Conservation (phyloP, 2,329 filamentous ascomycete species). For the Drechslerella stenobrocha region DNA sequence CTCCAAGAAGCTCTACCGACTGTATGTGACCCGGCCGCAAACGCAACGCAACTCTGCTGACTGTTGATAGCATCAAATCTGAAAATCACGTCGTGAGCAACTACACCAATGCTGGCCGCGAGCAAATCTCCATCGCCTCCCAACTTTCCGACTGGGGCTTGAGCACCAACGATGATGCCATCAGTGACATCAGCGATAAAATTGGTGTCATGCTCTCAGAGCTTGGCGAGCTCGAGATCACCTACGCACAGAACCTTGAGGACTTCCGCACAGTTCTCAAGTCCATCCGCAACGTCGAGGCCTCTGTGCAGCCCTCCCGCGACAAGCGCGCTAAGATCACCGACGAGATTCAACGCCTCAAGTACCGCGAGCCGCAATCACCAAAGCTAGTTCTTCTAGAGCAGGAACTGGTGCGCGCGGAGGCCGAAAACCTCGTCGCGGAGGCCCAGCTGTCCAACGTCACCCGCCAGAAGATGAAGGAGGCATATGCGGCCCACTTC, state of each 20-base stretch:
- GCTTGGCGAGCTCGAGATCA: constrained; percentile 89
- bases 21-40: constrained; percentile 56
- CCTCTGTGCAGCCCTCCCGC: constrained; percentile 87
- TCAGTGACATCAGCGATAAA: constrained; percentile 93
- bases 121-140: constrained; percentile 79
- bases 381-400: constrained; percentile 80
- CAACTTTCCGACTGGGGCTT: constrained; percentile 98
- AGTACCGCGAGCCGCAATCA: constrained; percentile 87
- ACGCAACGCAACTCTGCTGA: neutral
- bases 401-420: constrained; percentile 92
- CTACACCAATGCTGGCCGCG: constrained; percentile 80
- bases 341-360: constrained; percentile 89
- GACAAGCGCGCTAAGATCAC: constrained; percentile 84
- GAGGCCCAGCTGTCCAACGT: constrained; percentile 96
- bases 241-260: constrained; percentile 82
- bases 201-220: constrained; percentile 88
- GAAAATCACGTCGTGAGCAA: constrained; percentile 85
- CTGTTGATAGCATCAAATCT: constrained; percentile 70
- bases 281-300: constrained; percentile 91
- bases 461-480: constrained; percentile 95
- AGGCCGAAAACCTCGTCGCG: constrained; percentile 93
- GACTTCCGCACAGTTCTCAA: constrained; percentile 82
- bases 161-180: constrained; percentile 79
- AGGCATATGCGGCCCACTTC: constrained; percentile 87
- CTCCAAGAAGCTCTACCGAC: constrained; percentile 80